Evolutionary conservation across 1,284 basidiomycete species (phyloP), one percentile per base, ranked within the genome.

Genomic region (Kalmanozyma brasiliensis): DNA sequence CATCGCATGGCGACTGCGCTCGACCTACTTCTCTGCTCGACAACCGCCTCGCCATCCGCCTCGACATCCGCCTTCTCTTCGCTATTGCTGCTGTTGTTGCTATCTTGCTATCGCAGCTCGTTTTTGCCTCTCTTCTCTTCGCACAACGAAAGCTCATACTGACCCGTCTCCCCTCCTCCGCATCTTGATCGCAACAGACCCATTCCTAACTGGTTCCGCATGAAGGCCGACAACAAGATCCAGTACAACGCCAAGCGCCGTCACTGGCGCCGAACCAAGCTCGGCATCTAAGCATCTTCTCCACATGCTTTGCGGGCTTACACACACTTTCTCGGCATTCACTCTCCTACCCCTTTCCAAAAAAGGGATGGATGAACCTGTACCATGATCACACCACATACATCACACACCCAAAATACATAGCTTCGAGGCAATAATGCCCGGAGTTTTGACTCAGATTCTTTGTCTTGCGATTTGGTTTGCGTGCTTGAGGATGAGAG

Each of bases 181-280:
- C 32, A 20, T 2, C 20, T 20, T 16, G 8, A 13, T 29, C n/a
- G 10, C 24, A 29, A 34, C 59, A 92, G 91, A 83, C 94, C 94
- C 74, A 95, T 98, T 73, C 94, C 94, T 73, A 93, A 95, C 83
- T 98, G 94, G 94, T 97, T 94, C 89, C 92, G 94, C 79, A 87
- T 97, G 74, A 97, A 96, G 88, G 90, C 92, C 78, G 94, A 93
- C 84, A 91, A 89, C 72, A 94, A 93, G 86, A 94, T 94, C 82
- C 91, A 93, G 91, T 93, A 83, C 83, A 82, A 82, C 78, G 71
- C 70, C 44, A 75, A 80, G 73, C 70, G 80, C 40, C 66, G 78
- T 56, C 75, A 79, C 77, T 80, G 77, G 78, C 73, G 78, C 49
- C 77, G 77, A 62, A 80, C 78, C 52, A 80, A 80, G 78, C 77